These are phyloP conservation scores for Plantago coronopus DNA, from an alignment of 305 asterid genomes.

Conservation along the genomic window DNA sequence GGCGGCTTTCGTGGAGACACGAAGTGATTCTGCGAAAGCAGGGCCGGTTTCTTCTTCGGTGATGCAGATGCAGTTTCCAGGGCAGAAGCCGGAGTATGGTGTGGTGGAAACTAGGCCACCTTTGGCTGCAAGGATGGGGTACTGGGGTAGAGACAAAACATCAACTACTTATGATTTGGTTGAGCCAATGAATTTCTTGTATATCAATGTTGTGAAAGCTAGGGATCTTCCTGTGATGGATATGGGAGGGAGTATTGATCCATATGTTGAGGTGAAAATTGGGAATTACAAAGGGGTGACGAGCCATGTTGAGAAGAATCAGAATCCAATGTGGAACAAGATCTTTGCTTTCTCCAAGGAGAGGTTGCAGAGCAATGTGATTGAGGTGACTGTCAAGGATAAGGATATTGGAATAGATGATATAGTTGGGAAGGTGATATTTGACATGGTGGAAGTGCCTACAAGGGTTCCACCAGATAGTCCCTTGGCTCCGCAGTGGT, in stretches of 20 bases:
- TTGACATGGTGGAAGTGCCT: conserved; percentile 68
- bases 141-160: conserved; percentile 90
- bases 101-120: conserved; percentile 88
- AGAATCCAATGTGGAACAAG: conserved; percentile 60
- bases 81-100: conserved; percentile 64
- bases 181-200: conserved; percentile 73
- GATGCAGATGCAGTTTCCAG: conserved; percentile 59
- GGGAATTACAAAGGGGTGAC: conserved; percentile 89
- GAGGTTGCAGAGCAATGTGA: conserved; percentile 61
- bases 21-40: conserved; percentile 38
- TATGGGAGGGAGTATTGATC: conserved; percentile 77
- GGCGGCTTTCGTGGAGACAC: conserved; percentile 36
- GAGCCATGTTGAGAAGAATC: conserved; percentile 68
- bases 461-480: conserved; percentile 79
- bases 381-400: conserved; percentile 68
- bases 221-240: conserved; percentile 79
- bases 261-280: conserved; percentile 81
- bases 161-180: conserved; percentile 89
- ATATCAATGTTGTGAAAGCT: conserved; percentile 74
- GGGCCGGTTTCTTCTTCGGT: conserved; percentile 29
- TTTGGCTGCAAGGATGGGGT: conserved; percentile 83
- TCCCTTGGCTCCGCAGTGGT: conserved; percentile 90
- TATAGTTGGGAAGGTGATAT: conserved; percentile 59
- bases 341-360: conserved; percentile 80
- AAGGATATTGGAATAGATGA: conserved; percentile 76